A percentile compares a stretch with the other conserved stretches of the same genome.
phyloP scores from a whole-genome alignment of 2,329 filamentous ascomycete genomes.

The Periconia macrospinosa region DNA sequence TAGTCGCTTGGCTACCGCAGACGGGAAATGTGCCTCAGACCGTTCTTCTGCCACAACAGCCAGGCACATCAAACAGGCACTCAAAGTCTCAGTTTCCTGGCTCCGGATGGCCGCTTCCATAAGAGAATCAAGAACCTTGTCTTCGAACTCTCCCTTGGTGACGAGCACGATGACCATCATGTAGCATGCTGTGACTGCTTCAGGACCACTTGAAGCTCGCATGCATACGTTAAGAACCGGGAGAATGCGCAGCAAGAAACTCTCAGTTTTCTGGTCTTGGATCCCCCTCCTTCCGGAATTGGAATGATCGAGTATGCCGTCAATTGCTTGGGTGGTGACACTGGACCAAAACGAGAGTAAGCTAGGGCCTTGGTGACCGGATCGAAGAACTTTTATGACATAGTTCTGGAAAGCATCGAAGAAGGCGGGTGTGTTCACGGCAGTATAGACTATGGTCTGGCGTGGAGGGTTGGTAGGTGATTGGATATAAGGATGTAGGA shows the following conservation, averaged over 20 bases:
- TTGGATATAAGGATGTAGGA: constrained; percentile 82
- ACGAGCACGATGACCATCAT: constrained; percentile 88
- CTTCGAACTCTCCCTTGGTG: constrained; percentile 76
- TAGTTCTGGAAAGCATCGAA: constrained; percentile 77
- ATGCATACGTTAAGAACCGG: constrained; percentile 78
- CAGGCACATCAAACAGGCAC: constrained; percentile 76
- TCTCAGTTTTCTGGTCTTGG: constrained; percentile 79
- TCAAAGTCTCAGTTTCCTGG: constrained; percentile 73
- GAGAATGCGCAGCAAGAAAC: constrained; percentile 68
- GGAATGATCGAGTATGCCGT: constrained; percentile 76
- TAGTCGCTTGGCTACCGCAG: constrained; percentile 69
- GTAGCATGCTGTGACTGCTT: constrained; percentile 83
- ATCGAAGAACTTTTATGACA: constrained; percentile 72
- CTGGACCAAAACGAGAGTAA: constrained; percentile 90
- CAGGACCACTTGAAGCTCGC: constrained; percentile 72
- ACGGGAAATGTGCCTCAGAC: constrained; percentile 68
- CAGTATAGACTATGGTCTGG: constrained; percentile 79
- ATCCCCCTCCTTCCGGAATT: constrained; percentile 75
- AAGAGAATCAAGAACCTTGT: constrained; percentile 77
- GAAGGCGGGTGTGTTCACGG: constrained; percentile 75
- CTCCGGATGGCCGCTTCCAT: constrained; percentile 85
- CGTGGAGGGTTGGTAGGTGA: constrained; percentile 76
- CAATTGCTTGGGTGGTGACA: constrained; percentile 81
- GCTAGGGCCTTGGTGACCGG: constrained; percentile 72
- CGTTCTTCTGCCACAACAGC: constrained; percentile 81